Percentiles rank a stretch among this genome's conserved stretches.
Evolutionary conservation across 768 basidiomycete genomes (phyloP).

Genomic region (Lyophyllum shimeji): DNA sequence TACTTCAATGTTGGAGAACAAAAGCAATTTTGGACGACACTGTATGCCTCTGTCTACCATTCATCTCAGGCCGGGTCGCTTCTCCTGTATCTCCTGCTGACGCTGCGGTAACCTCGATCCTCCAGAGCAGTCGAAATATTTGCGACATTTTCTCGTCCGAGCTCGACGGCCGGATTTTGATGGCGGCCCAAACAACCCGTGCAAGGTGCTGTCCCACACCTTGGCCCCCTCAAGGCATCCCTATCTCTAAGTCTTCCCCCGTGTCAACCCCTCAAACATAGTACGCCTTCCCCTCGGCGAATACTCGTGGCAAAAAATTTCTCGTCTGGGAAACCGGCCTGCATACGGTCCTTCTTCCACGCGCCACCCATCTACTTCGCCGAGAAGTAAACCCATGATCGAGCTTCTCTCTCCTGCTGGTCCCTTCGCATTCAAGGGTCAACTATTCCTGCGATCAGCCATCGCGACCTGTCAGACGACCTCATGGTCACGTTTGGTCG

Average conservation of each 20-base stretch:
- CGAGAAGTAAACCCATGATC: neutral
- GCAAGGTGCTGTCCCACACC: too few relatives aligned
- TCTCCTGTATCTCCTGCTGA: too few relatives aligned
- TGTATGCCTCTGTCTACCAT: neutral
- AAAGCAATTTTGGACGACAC: neutral
- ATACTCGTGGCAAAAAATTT: conserved; percentile 3
- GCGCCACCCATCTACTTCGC: neutral
- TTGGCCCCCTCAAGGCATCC: neutral
- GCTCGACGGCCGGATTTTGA: neutral
- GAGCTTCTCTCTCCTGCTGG: neutral
- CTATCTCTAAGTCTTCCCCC: neutral
- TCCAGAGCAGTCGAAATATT: too few relatives aligned
- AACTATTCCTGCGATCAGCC: neutral
- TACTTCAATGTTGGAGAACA: neutral
- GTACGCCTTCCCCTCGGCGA: neutral
- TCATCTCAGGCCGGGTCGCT: too few relatives aligned
- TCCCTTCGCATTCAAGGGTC: neutral
- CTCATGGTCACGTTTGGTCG: neutral
- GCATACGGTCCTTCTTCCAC: neutral
- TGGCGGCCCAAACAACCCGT: neutral
- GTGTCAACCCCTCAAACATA: neutral
- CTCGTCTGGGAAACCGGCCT: neutral
- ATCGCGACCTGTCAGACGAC: neutral
- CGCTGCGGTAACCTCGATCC: too few relatives aligned
- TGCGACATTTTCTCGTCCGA: neutral